Base-by-base conservation (phyloP, 2,329 filamentous ascomycete genomes). In the Harringtonia lauricola region DNA sequence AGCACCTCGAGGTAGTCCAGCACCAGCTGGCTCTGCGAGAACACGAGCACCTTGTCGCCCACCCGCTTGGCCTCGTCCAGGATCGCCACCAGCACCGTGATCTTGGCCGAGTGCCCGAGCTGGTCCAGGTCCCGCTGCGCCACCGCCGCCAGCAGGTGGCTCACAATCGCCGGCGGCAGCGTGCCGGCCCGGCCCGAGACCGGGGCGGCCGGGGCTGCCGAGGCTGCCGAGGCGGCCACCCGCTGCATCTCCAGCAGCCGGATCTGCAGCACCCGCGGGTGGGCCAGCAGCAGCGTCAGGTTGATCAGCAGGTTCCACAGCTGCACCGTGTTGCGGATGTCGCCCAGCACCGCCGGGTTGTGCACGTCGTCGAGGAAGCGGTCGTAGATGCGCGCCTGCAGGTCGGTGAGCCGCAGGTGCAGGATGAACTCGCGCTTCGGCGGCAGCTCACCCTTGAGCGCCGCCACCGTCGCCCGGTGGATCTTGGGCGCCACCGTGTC, bases 361-460 rank as follows among this genome's bases (percentile, higher is more conserved):
- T 28, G 39, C 46, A 36, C 21, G 8, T 33, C 51, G 30, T 53
- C 41, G 17, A 75, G 55, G 49, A 69, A 76, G 6, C 56, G 47
- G 29, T 63, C 51, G 58, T 95, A 95, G 0, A 80, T 69, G 2
- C 64, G 54, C 36, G 60, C 63, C 59, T 95, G 89, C 1, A 83
- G 39, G 0, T 64, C 53, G 0, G 83, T 86, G 12, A 92, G 65
- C 8, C 81, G 76, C 7, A 95, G 67, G 3, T 72, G 83, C 42
- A 95, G 72, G 26, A 94, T 74, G 55, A 90, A 95, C 56, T 95
- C 89, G 8, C 72, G 74, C 58, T 95, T 95, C 0, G 68, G 65
- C 3, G 84, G 85, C 36, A 95, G 65, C 33, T 80, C 76, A 13
- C 78, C 66, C 48, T 73, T 72, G 36, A 94, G 65, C 6, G 72